Evolutionary conservation across 352 stramenopile genomes (phyloP).

Genomic region (Plasmopara halstedii): DNA sequence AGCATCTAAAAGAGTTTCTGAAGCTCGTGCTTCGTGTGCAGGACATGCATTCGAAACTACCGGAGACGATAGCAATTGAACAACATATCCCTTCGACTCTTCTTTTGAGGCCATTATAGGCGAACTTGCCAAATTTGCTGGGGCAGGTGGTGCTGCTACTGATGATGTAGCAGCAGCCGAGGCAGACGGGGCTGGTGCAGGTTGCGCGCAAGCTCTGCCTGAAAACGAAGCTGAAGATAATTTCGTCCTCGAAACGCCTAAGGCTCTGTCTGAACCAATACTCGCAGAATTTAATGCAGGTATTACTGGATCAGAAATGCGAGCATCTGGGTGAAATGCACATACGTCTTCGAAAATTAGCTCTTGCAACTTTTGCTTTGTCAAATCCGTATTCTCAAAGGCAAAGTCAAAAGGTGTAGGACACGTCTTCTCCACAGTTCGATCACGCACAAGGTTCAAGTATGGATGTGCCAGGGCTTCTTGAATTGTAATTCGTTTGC

Average conservation of each 20-base stretch:
- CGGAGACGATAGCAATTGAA: constrained; percentile 24
- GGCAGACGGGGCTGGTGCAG: constrained; percentile 6
- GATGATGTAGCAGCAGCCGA: constrained; percentile 9
- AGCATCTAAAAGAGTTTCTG: constrained; percentile 9
- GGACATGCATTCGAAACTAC: constrained; percentile 20
- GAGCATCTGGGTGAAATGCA: constrained; percentile 79
- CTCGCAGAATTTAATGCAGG: constrained; percentile 3
- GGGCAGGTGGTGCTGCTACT: constrained; percentile 9
- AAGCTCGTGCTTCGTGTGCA: constrained; percentile 11
- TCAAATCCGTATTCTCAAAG: constrained; percentile 86
- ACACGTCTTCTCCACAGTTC: constrained; percentile 65
- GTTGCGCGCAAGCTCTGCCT: constrained; percentile 4
- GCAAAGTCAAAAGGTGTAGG: constrained; percentile 77
- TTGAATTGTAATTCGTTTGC: constrained; percentile 75
- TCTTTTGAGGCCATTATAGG: constrained; percentile 8
- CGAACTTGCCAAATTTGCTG: constrained; percentile 6
- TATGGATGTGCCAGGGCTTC: constrained; percentile 77
- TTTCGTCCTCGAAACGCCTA: constrained; percentile 16
- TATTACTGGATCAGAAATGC: constrained; percentile 32
- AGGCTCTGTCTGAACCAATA: constrained; percentile 9
- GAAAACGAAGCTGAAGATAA: constrained; percentile 10
- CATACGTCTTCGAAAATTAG: constrained; percentile 90
- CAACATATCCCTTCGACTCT: constrained; percentile 6
- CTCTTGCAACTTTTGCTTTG: constrained; percentile 86
- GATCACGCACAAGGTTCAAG: constrained; percentile 66